Evolutionary conservation across 768 basidiomycete species (phyloP).

Genomic region (Boletales sp.): DNA sequence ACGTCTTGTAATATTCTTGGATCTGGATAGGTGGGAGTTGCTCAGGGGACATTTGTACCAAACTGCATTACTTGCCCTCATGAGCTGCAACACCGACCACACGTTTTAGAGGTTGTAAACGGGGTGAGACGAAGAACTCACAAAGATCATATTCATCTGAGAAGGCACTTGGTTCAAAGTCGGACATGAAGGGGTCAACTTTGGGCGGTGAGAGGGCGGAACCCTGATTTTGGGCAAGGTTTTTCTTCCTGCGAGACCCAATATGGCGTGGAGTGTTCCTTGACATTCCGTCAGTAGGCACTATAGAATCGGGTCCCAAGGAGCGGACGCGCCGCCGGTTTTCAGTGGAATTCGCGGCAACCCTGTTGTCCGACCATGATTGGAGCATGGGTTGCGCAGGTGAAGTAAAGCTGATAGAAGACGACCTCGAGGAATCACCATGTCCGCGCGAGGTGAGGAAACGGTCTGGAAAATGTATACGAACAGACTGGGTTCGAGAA

Average conservation of each 20-base stretch:
- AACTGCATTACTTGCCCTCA: slow-evolving; percentile 52
- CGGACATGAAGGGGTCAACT: slow-evolving; percentile 27
- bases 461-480: slow-evolving; percentile 34
- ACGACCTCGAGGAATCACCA: slow-evolving; percentile 31
- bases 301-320: slow-evolving; percentile 15
- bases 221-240: slow-evolving; percentile 11
- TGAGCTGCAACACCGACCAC: slow-evolving; percentile 46
- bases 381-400: slow-evolving; percentile 12
- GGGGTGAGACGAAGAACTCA: slow-evolving; percentile 36
- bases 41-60: slow-evolving; percentile 9
- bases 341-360: slow-evolving; percentile 9
- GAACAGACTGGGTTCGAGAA: slow-evolving; percentile 18
- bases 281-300: slow-evolving; percentile 7
- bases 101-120: slow-evolving; percentile 8
- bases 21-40: slow-evolving; percentile 41
- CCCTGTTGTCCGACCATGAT: slow-evolving; percentile 12
- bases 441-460: slow-evolving; percentile 24
- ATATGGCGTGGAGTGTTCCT: slow-evolving; percentile 14
- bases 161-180: slow-evolving; percentile 44
- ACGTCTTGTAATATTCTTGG: slow-evolving; percentile 80
- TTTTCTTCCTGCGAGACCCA: slow-evolving; percentile 21
- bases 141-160: slow-evolving; percentile 79
- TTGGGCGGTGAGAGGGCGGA: slow-evolving; percentile 18
- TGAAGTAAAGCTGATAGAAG: slow-evolving; percentile 22
- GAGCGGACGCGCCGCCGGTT: slow-evolving; percentile 21